phyloP scores from a whole-genome alignment of 805 yeast species.

The Yarrowia sp. region DNA sequence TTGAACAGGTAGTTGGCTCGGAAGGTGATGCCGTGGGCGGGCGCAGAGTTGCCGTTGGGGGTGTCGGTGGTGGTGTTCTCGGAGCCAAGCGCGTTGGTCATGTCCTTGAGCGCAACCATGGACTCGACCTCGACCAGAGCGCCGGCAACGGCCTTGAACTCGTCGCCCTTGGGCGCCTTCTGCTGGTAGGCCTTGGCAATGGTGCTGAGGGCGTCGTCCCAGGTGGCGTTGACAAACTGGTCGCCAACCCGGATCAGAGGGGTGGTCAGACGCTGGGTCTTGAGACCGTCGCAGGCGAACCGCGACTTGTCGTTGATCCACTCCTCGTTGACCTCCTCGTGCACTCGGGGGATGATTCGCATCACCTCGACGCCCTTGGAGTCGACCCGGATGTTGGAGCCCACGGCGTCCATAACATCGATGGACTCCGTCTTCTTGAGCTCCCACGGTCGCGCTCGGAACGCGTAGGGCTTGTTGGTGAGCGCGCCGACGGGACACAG shows the following conservation, averaged over 20 bases:
- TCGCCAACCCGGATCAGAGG: constrained; percentile 73
- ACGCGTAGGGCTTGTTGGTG: constrained; percentile 88
- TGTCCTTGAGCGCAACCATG: constrained; percentile 76
- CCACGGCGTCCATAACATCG: constrained; percentile 80
- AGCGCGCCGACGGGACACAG: constrained; percentile 91
- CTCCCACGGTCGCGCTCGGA: constrained; percentile 92
- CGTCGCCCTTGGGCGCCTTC: constrained; percentile 60
- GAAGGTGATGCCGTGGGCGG: constrained; percentile 66
- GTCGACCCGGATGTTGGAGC: constrained; percentile 80
- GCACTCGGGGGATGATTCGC: constrained; percentile 81
- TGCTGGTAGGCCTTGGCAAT: constrained; percentile 60
- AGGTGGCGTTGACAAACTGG: constrained; percentile 68
- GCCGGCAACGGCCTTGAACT: constrained; percentile 79
- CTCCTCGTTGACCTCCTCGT: constrained; percentile 85
- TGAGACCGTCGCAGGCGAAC: constrained; percentile 80
- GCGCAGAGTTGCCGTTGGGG: constrained; percentile 53
- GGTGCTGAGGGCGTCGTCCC: constrained; percentile 80
- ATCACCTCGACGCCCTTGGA: constrained; percentile 83
- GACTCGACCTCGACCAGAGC: constrained; percentile 81
- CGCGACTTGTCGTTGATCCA: constrained; percentile 89
- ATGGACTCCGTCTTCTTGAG: constrained; percentile 82
- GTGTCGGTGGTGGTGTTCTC: constrained; percentile 78
- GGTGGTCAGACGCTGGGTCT: constrained; percentile 78
- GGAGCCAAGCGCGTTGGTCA: constrained; percentile 71
- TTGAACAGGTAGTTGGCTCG: constrained; percentile 80